Percentiles rank a stretch among this genome's conserved stretches.
Conservation (phyloP, 306 rosid genomes). For the Lablab purpureus region DNA sequence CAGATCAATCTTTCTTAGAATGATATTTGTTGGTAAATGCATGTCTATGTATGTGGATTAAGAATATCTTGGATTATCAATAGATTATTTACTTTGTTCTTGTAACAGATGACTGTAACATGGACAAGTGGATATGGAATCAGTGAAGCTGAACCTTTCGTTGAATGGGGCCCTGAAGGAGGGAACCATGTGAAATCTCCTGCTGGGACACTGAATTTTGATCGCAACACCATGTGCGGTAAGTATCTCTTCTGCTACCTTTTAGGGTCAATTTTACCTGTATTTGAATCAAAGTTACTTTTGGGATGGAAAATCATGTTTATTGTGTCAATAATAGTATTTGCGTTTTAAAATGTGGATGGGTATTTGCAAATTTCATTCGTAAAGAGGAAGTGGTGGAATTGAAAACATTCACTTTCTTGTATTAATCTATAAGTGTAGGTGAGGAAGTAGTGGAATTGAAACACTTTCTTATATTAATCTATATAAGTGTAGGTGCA, state of each 20-base stretch:
- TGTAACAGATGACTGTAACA: constrained; percentile 81
- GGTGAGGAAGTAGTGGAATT: too few species aligned
- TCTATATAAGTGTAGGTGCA: too few species aligned
- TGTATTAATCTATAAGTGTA: constrained; percentile 14
- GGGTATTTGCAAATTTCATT: constrained; percentile 13
- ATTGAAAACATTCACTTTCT: constrained; percentile 21
- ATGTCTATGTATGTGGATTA: neutral
- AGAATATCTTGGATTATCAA: constrained; percentile 24
- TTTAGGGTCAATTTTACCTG: neutral
- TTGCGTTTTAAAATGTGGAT: constrained; percentile 16
- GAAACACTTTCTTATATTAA: too few species aligned
- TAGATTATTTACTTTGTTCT: neutral
- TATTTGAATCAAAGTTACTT: constrained; percentile 16
- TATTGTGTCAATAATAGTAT: neutral
- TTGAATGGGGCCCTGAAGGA: constrained; percentile 83
- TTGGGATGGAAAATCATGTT: constrained; percentile 34
- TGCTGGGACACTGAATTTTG: constrained; percentile 84
- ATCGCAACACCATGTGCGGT: constrained; percentile 90
- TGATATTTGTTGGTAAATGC: constrained; percentile 36
- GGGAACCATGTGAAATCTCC: constrained; percentile 61
- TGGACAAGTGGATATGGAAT: constrained; percentile 97
- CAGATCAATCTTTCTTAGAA: constrained; percentile 23
- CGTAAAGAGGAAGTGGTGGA: constrained; percentile 1
- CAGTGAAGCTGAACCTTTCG: constrained; percentile 79
- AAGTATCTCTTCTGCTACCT: constrained; percentile 42